Evolutionary conservation across 2,329 filamentous ascomycete genomes (phyloP).

Genomic region (Xylaria sp.): DNA sequence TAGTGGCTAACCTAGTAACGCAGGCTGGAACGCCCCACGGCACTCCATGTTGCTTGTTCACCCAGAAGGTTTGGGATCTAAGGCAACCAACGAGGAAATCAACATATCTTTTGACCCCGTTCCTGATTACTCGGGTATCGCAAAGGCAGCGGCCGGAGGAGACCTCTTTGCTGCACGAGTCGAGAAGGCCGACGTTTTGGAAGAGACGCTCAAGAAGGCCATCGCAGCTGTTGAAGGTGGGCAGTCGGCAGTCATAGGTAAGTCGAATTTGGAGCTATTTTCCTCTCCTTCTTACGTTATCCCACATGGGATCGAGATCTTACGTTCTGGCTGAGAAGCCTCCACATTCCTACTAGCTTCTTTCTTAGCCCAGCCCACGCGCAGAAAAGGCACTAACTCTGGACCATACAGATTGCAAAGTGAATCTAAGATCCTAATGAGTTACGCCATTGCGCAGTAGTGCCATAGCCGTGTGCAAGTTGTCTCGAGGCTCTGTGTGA

Average conservation of each 20-base stretch:
- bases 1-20: constrained; percentile 11
- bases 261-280: constrained; percentile 59
- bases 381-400: constrained; percentile 18
- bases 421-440: constrained; percentile 30
- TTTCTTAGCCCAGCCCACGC: background rate
- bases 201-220: constrained; percentile 59
- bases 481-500: background rate
- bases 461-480: background rate
- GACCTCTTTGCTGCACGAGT: constrained; percentile 62
- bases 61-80: constrained; percentile 64
- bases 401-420: constrained; percentile 35
- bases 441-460: background rate
- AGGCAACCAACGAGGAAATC: constrained; percentile 68
- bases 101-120: constrained; percentile 69
- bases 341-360: background rate
- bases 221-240: constrained; percentile 62
- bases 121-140: constrained; percentile 69
- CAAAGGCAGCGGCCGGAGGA: constrained; percentile 67
- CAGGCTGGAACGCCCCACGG: constrained; percentile 69
- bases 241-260: constrained; percentile 61
- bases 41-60: constrained; percentile 67
- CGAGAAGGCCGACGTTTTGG: constrained; percentile 58
- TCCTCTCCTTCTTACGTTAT: background rate
- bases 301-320: background rate
- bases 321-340: background rate